A percentile compares a stretch with the other conserved stretches of the same genome.
Conservation (phyloP, 1,284 basidiomycete genomes). For the Fomitiporia mediterranea region DNA sequence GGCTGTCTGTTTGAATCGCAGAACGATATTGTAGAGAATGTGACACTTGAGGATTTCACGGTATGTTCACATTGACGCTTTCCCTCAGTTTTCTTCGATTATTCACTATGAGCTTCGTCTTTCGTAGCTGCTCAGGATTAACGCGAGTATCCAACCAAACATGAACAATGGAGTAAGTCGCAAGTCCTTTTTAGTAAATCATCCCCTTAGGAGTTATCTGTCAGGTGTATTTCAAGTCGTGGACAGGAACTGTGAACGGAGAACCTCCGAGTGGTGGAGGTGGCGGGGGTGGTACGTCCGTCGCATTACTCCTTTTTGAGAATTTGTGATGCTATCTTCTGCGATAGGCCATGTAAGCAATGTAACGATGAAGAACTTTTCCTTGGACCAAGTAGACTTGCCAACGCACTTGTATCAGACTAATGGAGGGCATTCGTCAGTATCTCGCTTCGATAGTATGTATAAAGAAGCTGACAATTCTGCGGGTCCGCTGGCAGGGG, state of each 20-base stretch:
- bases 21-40: constrained; percentile 51
- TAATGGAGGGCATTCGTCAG: constrained; percentile 45
- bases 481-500: too few relatives aligned
- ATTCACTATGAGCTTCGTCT: too few relatives aligned
- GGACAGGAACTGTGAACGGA: constrained; percentile 52
- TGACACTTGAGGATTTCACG: constrained; percentile 42
- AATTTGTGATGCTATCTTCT: too few relatives aligned
- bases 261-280: constrained; percentile 60
- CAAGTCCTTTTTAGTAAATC: constrained; percentile 51
- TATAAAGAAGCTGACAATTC: too few relatives aligned
- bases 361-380: constrained; percentile 43
- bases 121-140: constrained; percentile 47
- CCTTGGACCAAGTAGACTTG: constrained; percentile 41
- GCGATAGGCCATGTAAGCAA: constrained; percentile 49
- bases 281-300: constrained; percentile 46
- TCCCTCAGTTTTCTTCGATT: too few relatives aligned
- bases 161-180: constrained; percentile 49
- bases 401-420: constrained; percentile 51
- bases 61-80: constrained; percentile 1
- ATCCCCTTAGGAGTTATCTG: constrained; percentile 52
- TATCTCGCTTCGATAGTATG: background rate
- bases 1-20: too few relatives aligned
- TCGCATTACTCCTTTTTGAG: constrained; percentile 43
- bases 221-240: constrained; percentile 62
- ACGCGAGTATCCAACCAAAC: constrained; percentile 47